phyloP scores from a whole-genome alignment of 257 asterid genomes.

The Solanum ossicruentum region DNA sequence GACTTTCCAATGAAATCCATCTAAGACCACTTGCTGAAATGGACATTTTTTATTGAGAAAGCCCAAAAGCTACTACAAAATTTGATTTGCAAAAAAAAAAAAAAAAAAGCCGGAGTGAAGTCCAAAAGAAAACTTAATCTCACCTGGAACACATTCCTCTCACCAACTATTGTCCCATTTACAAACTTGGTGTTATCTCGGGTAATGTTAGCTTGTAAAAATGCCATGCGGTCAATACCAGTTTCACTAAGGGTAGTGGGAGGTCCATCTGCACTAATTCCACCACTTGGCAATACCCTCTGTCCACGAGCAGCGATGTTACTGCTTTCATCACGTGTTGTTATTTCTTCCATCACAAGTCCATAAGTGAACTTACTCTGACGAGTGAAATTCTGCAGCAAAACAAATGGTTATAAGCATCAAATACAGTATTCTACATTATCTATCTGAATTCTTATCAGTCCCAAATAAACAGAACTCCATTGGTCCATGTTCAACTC shows the following conservation, averaged over 20 bases:
- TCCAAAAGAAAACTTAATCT: neutral
- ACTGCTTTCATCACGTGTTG: slow-evolving; percentile 96
- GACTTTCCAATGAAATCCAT: neutral
- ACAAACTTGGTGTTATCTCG: slow-evolving; percentile 88
- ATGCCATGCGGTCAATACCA: slow-evolving; percentile 87
- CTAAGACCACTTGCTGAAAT: neutral
- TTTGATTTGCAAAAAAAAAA: neutral
- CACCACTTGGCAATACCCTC: slow-evolving; percentile 91
- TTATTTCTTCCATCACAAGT: slow-evolving; percentile 91
- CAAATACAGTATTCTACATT: neutral
- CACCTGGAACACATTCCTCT: slow-evolving; percentile 94
- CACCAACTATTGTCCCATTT: slow-evolving; percentile 95
- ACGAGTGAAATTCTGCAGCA: slow-evolving; percentile 70
- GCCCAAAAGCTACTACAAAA: neutral
- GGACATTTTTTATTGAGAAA: neutral
- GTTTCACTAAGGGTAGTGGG: slow-evolving; percentile 99
- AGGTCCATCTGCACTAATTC: slow-evolving; percentile 96
- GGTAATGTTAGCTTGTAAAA: slow-evolving; percentile 85
- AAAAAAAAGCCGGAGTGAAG: neutral
- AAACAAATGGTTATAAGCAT: slow-evolving; percentile 1
- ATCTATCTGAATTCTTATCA: neutral
- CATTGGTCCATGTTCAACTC: neutral
- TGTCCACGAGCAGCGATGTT: slow-evolving; percentile 85
- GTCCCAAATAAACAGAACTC: neutral
- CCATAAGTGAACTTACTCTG: slow-evolving; percentile 97